These are phyloP conservation scores for Cenchrus fungigraminus DNA, from an alignment of 176 grass and related monocot species.

Conservation along the genomic window DNA sequence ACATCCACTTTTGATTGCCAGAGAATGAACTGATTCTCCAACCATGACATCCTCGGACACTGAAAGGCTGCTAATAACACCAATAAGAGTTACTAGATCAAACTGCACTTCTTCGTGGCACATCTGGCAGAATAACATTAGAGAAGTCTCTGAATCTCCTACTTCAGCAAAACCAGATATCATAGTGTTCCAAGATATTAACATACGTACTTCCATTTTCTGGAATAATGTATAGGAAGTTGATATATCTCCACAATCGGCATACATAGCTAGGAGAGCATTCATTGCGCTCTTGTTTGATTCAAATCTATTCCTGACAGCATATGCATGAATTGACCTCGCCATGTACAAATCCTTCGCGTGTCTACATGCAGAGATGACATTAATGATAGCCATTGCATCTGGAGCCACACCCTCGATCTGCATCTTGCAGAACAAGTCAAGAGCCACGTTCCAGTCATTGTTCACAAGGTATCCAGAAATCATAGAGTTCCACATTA, in stretches of 20 bases:
- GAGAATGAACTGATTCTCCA: constrained; percentile 57
- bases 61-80: constrained; percentile 49
- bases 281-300: constrained; percentile 51
- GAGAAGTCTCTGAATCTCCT: constrained; percentile 38
- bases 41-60: constrained; percentile 22
- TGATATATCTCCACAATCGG: constrained; percentile 50
- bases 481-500: constrained; percentile 77
- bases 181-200: constrained; percentile 83
- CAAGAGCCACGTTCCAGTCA: constrained; percentile 40
- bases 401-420: constrained; percentile 47
- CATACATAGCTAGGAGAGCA: constrained; percentile 64
- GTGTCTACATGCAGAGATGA: constrained; percentile 52
- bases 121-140: constrained; percentile 59
- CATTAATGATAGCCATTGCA: constrained; percentile 54
- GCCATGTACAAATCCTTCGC: constrained; percentile 46
- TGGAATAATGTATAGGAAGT: constrained; percentile 56
- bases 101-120: constrained; percentile 43
- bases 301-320: constrained; percentile 57
- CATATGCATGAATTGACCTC: constrained; percentile 69
- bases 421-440: constrained; percentile 53
- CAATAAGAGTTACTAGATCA: constrained; percentile 72
- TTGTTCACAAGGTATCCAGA: constrained; percentile 65
- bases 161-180: constrained; percentile 63
- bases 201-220: constrained; percentile 31
- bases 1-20: constrained; percentile 69